phyloP scores from a whole-genome alignment of 177 flowering plant species.

The Vitis hybrid region DNA sequence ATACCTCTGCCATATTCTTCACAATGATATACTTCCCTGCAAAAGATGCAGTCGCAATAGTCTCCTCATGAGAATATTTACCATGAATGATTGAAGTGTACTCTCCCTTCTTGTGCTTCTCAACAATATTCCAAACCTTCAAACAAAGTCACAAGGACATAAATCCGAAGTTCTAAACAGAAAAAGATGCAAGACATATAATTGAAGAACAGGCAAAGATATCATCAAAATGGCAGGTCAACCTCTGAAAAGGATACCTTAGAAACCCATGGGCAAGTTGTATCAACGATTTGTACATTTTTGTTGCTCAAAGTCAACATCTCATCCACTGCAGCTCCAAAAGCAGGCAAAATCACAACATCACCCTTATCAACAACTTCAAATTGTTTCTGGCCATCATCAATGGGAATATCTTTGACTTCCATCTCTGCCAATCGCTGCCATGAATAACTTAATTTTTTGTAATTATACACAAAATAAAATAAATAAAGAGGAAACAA shows the following conservation, averaged over 20 bases:
- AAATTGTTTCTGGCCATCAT: slow-evolving; percentile 74
- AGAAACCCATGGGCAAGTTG: slow-evolving; percentile 98
- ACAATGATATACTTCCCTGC: slow-evolving; percentile 85
- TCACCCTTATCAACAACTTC: slow-evolving; percentile 83
- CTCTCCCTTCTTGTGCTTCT: slow-evolving; percentile 95
- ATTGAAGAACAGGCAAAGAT: neutral
- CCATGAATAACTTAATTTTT: slow-evolving; percentile 8
- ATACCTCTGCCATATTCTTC: slow-evolving; percentile 88
- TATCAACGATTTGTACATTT: slow-evolving; percentile 93
- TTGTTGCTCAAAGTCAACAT: slow-evolving; percentile 72
- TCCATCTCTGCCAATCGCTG: slow-evolving; percentile 90
- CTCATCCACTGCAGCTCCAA: slow-evolving; percentile 97
- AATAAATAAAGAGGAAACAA: neutral
- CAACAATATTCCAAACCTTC: slow-evolving; percentile 93
- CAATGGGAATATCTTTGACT: slow-evolving; percentile 70
- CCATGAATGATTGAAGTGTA: slow-evolving; percentile 96
- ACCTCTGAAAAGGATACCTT: slow-evolving; percentile 50
- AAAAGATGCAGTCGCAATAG: slow-evolving; percentile 94
- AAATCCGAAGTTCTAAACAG: neutral
- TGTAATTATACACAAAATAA: too few species aligned
- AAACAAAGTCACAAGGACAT: slow-evolving; percentile 5
- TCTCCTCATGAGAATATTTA: slow-evolving; percentile 92
- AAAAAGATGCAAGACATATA: neutral
- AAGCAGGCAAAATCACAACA: slow-evolving; percentile 94
- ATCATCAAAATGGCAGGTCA: neutral